Percentiles rank a stretch among this genome's conserved stretches.
phyloP scores from a whole-genome alignment of 2,329 filamentous ascomycete genomes.

The Beauveria rudraprayagi region DNA sequence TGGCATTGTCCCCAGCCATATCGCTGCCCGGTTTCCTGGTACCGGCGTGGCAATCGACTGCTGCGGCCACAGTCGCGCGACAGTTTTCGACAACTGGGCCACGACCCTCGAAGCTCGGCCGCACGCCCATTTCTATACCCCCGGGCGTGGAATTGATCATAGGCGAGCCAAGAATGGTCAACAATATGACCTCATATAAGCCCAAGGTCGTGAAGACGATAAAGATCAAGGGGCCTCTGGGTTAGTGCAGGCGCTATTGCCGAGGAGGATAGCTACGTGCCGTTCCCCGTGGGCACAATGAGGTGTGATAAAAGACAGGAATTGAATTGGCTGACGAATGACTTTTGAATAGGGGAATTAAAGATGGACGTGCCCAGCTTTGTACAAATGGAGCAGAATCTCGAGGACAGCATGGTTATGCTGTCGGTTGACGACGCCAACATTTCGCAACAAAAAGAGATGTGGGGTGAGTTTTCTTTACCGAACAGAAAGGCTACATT shows the following conservation, averaged over 20 bases:
- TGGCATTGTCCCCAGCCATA: slow-evolving; percentile 35
- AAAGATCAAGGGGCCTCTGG: slow-evolving; percentile 73
- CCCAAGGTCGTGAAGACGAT: slow-evolving; percentile 58
- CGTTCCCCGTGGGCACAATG: neutral
- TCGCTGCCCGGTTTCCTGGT: slow-evolving; percentile 66
- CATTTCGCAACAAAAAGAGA: slow-evolving; percentile 71
- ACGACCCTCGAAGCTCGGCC: slow-evolving; percentile 75
- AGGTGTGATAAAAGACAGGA: neutral
- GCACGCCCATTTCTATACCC: slow-evolving; percentile 70
- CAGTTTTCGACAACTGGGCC: slow-evolving; percentile 63
- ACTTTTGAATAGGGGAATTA: slow-evolving; percentile 53
- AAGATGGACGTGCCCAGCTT: slow-evolving; percentile 73
- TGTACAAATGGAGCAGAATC: slow-evolving; percentile 62
- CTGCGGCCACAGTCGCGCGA: slow-evolving; percentile 17
- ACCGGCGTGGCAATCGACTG: slow-evolving; percentile 53
- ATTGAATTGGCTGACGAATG: slow-evolving; percentile 14
- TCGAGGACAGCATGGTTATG: slow-evolving; percentile 51
- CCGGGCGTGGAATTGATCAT: slow-evolving; percentile 72
- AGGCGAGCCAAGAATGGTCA: slow-evolving; percentile 50
- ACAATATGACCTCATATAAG: slow-evolving; percentile 51
- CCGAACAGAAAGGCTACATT: neutral
- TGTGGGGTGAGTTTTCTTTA: slow-evolving; percentile 70
- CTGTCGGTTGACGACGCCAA: slow-evolving; percentile 63
- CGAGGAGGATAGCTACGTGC: neutral
- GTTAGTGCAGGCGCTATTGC: slow-evolving; percentile 34